Evolutionary conservation across 208 protist species (phyloP), one percentile per base, ranked within the genome.

Genomic region (Trypanosoma melophagium): DNA sequence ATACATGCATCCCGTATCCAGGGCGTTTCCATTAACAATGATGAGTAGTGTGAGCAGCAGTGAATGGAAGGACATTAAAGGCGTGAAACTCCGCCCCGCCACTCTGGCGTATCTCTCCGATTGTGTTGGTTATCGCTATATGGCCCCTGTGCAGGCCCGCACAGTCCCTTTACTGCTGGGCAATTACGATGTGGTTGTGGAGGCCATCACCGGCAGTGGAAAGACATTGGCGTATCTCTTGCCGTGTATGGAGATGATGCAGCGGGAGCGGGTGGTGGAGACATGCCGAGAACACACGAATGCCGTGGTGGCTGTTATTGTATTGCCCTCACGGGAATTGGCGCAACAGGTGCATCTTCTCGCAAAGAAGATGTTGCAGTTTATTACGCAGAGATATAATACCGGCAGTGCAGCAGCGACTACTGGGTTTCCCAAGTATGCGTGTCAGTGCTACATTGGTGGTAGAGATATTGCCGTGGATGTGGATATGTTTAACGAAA

Each of bases 161-260:
- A 91, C 88, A 24, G 90, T 98, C 22, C 94, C 95, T 0, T 81
- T 96, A 5, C 77, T 98, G 19, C 75, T 97, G 31, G 81, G 79
- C 14, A 89, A 92, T 74, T 94, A 97, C 69, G 93, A 97, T 69
- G 92, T 97, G 22, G 89, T 97, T 7, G 95, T 97, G 10, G 86
- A 97, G 82, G 96, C 96, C 55, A 83, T 96, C 51, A 98, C 96
- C 4, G 96, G 96, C 19, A 96, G 89, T 54, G 96, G 96, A 21
- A 98, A 98, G 76, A 98, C 94, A 17, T 76, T 98, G n/a, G 90
- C 96, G 10, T 98, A 96, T 71, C 64, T 97, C 22, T 70, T 97
- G 9, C 96, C 95, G 12, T 85, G 83, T 49, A 55, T 98, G 21
- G 92, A 98, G 70, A 90, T 94, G 79, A 53, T 96, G 62, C 77